Base-by-base conservation (phyloP, 306 rosid genomes). In the Inga leiocalycina region DNA sequence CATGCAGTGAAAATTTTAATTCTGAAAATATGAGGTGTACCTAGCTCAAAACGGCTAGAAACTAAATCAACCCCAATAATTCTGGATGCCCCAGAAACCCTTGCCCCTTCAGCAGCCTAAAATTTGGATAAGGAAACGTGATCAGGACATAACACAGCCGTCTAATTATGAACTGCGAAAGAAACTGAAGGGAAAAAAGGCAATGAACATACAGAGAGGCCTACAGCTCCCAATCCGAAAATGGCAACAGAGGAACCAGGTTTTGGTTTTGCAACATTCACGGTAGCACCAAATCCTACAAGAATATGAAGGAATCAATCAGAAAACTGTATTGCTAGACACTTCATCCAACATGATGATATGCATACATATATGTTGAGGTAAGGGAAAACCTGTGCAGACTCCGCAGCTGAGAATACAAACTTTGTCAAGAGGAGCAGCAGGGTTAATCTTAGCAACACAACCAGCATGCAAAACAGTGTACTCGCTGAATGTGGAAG, bases 71-170 rank as follows among this genome's bases (percentile, higher is more conserved):
- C 88, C 35, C 93, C 94, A 37, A 91, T 91, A 82, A 91, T 91
- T 77, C 90, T 84, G 0, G 90, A 59, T 34, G 94, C 94, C 45
- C 94, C 94, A 4, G 89, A 44, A 32, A 91, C 44, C 78, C 94
- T 87, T 13, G 94, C 94, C 2, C 94, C 94, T 87, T 91, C 94
- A 20, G 90, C 88, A 79, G 92, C 94, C 91, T 91, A 79, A 20
- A 57, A 45, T 74, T 54, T 16, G 37, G 6, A 56, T 75, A 12
- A 32, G 11, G 56, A 51, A 1, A 4, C 15, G 0, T 1, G n/a
- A 32, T 32, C 43, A 67, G 52, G 1, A n/a, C 52, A 15, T 15
- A 49, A 49, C 56, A 16, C 1, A 65, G 44, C n/a, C 41, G 57
- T 45, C 73, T 17, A 15, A 15, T 34, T 14, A 6, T 20, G 9